Base-by-base conservation (phyloP, 1,284 basidiomycete genomes). In the Cryptococcus deneoformans region DNA sequence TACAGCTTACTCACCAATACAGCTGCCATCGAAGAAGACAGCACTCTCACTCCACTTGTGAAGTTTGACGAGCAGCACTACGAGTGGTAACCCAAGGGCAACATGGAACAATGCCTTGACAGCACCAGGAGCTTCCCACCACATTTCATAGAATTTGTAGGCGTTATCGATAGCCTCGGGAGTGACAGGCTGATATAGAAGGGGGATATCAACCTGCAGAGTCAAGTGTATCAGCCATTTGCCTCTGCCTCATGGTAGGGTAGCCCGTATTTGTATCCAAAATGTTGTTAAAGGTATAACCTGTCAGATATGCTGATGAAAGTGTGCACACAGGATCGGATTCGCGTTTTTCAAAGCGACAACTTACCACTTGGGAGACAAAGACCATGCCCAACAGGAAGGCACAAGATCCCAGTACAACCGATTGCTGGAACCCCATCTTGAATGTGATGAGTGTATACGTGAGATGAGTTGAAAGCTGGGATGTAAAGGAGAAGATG, bases 311-410 rank as follows among this genome's bases (percentile, higher is more conserved):
- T 50, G 36, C 50, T 5, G 38, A 51, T 24, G n/a, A 9, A 44
- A 10, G 49, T 36, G 6, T 5, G 29, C 29, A 29, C 3, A 29
- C 29, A 29, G 29, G 29, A 29, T 29, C 29, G 29, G 29, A 29
- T 29, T 29, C 29, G 5, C 29, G 3, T 29, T 29, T 29, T 29
- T 29, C 29, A 29, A 37, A 36, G 24, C 40, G 48, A 39, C 7
- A 9, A 71, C 75, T 60, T 53, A 77, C 77, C 40, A 77, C 75
- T 66, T 79, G 86, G 77, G 88, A 92, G 66, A 93, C 90, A 77
- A 91, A 91, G 59, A 93, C 80, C 64, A 93, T 87, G 58, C 92
- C 88, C 43, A 93, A 82, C 67, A 92, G 88, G 80, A 95, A 95
- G 60, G 87, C 89, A 53, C 87, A 85, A 42, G 89, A 87, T 51